Base-by-base conservation (phyloP, 2,329 filamentous ascomycete species). In the Alternaria triticina region DNA sequence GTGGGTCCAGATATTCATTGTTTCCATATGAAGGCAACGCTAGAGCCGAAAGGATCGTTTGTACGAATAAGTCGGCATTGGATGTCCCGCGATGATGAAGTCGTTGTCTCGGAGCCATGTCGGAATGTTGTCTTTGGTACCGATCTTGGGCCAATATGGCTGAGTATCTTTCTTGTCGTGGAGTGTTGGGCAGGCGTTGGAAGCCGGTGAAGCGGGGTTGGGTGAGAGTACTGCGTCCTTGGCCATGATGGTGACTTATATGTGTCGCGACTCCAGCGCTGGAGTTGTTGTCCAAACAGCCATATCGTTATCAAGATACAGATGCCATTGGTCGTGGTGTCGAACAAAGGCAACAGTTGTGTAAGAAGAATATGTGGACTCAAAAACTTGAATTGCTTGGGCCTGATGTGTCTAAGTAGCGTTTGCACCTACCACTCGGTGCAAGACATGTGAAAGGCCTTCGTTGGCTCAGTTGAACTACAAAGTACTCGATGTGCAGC, bases 1-100 rank as follows among this genome's bases (percentile, higher is more conserved):
- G 36, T 59, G 59, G 4, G 55, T 52, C 54, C 46, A 62, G 33
- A 58, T 59, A 33, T 59, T 62, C 46, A 52, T 46, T 12, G 27
- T 58, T 23, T 59, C 54, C 54, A 54, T 49, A 30, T 50, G 25
- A 25, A 55, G 20, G 51, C 51, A 60, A 27, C 50, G 40, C 50
- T 36, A 56, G 9, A 60, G 51, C 9, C 58, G 51, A 47, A 60
- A 56, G 7, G 58, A 60, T 3, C 51, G 13, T 5, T 56, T 55
- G 12, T 60, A 60, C 28, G 47, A 50, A 30, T 30, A 10, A 13
- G 47, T 50, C 4, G 47, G 47, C 47, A 50, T 15, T n/a, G 47
- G 47, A 30, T 15, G 47, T 30, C 47, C 47, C 9, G 15, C 3
- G 5, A 50, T 4, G 1, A 50, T 50, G 47, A 50, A 50, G 25